Base-by-base conservation (phyloP, 768 basidiomycete genomes). In the Kwoniella sp. region DNA sequence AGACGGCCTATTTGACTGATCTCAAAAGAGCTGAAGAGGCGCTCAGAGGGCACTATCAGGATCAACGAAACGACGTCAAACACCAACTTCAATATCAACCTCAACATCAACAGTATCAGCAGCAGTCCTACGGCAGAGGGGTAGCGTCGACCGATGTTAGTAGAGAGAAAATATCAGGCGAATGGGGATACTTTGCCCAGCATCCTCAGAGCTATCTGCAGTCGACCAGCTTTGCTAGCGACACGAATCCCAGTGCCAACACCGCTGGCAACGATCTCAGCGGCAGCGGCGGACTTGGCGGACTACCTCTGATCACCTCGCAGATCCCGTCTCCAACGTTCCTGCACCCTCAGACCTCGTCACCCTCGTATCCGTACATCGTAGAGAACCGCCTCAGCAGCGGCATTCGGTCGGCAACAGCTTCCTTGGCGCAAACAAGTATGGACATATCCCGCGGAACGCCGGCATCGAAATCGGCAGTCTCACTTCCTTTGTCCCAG, bases 1-100 rank as follows among this genome's bases (percentile, higher is more conserved):
- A 58, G 25, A 64, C 63, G 28, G 55, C 53, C 2, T 64, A 64
- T 58, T 23, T 64, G 22, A 57, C 31, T 7, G 50, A 64, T 64
- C 28, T 64, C 15, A 57, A 30, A 29, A 47, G 37, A 29, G 26
- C 38, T 7, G 26, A 28, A 41, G 30, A 54, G 23, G 29, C 41
- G 9, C 41, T 45, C 8, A 9, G 41, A 17, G 41, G 20, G 41
- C 41, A 45, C 4, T 45, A 45, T 45, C 41, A 45, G 41, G 41
- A 45, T 45, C 41, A 45, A 17, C 41, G 41, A 9, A 45, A 17
- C 41, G 41, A 45, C 20, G 41, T 45, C 41, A 45, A 45, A 3
- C 41, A 34, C 34, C 34, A 34, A 13, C 13, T 34, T 13, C 34
- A 34, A 34, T 5, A 34, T 13, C 34, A 34, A 13, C 34, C 5